Evolutionary conservation across 257 asterid genomes (phyloP).

Genomic region (Cruciata laevipes): DNA sequence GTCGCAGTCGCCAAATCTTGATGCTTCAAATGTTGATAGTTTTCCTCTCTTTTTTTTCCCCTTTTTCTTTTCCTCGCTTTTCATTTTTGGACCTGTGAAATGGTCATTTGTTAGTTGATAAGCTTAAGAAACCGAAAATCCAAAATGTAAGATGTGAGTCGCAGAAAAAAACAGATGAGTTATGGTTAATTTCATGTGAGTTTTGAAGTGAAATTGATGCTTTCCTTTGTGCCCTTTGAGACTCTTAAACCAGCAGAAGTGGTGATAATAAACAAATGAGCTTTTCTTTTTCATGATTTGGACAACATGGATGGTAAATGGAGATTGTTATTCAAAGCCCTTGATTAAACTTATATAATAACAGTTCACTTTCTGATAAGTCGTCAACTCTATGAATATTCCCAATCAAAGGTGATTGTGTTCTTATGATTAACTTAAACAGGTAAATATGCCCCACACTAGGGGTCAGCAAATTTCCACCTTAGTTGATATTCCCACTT

Average conservation of each 20-base stretch:
- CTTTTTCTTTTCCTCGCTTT: no score
- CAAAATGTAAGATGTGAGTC: background rate
- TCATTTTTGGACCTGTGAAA: background rate
- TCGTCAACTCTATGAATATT: background rate
- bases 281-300: background rate
- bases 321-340: background rate
- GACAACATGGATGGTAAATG: background rate
- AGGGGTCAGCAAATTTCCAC: background rate
- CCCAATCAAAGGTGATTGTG: background rate
- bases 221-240: background rate
- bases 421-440: background rate
- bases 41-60: background rate
- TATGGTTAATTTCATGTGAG: no score
- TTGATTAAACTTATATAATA: no score
- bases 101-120: background rate
- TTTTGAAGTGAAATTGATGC: no score
- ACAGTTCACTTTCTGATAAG: background rate
- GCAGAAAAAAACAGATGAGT: no score
- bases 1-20: slow-evolving; percentile 26
- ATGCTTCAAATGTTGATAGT: background rate
- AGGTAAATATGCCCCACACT: background rate
- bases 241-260: no score
- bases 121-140: background rate
- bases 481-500: background rate
- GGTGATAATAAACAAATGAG: background rate